Base-by-base conservation (phyloP, 352 stramenopile species). In the Globisporangium lucens region DNA sequence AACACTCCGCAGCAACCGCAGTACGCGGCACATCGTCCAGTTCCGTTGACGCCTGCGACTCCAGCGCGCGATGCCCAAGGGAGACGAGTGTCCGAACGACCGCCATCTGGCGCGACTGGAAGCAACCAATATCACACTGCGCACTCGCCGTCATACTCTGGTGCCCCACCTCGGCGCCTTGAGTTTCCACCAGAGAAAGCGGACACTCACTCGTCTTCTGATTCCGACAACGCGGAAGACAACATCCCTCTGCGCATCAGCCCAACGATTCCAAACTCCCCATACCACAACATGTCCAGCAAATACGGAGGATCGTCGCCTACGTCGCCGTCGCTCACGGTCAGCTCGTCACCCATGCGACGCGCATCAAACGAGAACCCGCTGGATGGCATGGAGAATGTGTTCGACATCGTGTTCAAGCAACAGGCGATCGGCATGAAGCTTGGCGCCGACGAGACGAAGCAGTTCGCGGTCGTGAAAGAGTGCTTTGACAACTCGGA, bases 371-470 rank as follows among this genome's bases (percentile, higher is more conserved):
- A 65, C 27, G 68, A 72, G 36, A 88, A 82, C 6, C 61, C 67
- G 5, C 51, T 90, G 27, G 76, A 93, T 47, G 77, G 79, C 24
- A 84, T 94, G 71, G 81, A 93, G 29, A 87, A 85, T 52, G 78
- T 93, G 13, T 94, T 94, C 52, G 86, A 94, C 64, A 87, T 94
- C 69, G 86, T 94, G 41, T 94, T 94, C 75, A 91, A 90, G 72
- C 84, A 94, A 71, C 85, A 93, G 58, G 73, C 85, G 24, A 93
- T 94, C 68, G 86, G 86, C 8, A 87, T 94, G 80, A 93, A 93
- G 68, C 83, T 94, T 38, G 84, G 81, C 9, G 72, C 79, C 3
- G 87, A 94, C 63, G 83, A 91, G 36, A 75, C 65, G 29, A 82
- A 80, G 68, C 85, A 87, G 69, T 94, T 89, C 41, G 85, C 85